Percentiles rank a stretch among this genome's conserved stretches.
phyloP scores from a whole-genome alignment of 1,139 yeast genomes.

The Blastobotrys persicus region DNA sequence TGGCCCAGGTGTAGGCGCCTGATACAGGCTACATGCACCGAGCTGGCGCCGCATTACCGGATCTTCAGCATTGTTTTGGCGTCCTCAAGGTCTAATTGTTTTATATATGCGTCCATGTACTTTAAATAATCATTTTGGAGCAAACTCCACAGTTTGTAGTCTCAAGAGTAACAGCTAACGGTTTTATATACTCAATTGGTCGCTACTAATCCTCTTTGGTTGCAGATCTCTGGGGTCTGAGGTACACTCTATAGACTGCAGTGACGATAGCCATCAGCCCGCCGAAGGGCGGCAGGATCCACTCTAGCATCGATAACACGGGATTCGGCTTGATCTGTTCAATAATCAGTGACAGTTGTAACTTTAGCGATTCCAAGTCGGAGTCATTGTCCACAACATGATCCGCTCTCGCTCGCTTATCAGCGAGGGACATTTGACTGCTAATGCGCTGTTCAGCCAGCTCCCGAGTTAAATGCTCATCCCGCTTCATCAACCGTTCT shows the following conservation, averaged over 20 bases:
- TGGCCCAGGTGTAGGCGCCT: too few relatives aligned
- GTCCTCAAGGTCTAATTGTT: too few relatives aligned
- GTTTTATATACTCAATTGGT: too few relatives aligned
- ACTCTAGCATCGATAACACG: slow-evolving; percentile 41
- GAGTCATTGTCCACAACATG: slow-evolving; percentile 64
- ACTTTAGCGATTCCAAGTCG: slow-evolving; percentile 48
- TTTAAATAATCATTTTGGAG: too few relatives aligned
- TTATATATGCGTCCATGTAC: too few relatives aligned
- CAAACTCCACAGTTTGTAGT: too few relatives aligned
- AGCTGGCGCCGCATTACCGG: too few relatives aligned
- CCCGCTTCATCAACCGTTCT: slow-evolving; percentile 60
- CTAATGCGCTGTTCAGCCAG: slow-evolving; percentile 72
- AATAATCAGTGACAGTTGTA: slow-evolving; percentile 48
- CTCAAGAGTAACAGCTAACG: too few relatives aligned
- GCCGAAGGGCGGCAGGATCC: slow-evolving; percentile 59
- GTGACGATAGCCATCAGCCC: slow-evolving; percentile 50
- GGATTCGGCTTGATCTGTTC: slow-evolving; percentile 47
- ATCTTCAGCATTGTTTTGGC: too few relatives aligned
- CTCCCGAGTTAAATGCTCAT: slow-evolving; percentile 59
- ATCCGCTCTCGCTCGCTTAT: slow-evolving; percentile 61
- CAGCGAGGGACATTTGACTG: slow-evolving; percentile 69
- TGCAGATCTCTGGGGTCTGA: background rate
- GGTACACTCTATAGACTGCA: background rate
- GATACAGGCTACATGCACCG: too few relatives aligned
- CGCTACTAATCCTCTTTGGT: background rate